A percentile compares a stretch with the other conserved stretches of the same genome.
phyloP scores from a whole-genome alignment of 1,284 basidiomycete species.

The Leccinum glutinopallens region DNA sequence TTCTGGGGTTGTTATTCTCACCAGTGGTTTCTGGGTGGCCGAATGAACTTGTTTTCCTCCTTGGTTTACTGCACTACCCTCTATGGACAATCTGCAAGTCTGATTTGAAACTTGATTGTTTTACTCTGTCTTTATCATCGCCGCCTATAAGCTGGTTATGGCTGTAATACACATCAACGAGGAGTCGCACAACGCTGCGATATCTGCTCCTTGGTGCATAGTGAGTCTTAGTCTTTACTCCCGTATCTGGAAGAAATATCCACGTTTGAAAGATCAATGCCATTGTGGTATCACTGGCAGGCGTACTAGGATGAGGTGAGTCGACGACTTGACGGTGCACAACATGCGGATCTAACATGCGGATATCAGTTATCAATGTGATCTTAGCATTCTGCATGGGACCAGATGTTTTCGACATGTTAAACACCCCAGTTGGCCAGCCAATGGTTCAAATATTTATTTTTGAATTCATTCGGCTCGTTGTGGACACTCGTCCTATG shows the following conservation, averaged over 20 bases:
- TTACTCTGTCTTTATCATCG: background rate
- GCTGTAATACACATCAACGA: constrained; percentile 52
- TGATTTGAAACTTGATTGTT: background rate
- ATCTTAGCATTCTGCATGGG: background rate
- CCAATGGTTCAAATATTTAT: background rate
- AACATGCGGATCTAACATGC: background rate
- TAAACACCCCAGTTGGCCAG: background rate
- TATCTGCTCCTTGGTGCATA: constrained; percentile 44
- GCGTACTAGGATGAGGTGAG: constrained; percentile 30
- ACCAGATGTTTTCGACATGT: background rate
- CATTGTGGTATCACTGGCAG: constrained; percentile 13
- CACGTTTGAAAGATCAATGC: constrained; percentile 22
- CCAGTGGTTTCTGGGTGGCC: constrained; percentile 50
- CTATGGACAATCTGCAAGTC: constrained; percentile 45
- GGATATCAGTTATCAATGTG: background rate
- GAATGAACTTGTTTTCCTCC: constrained; percentile 48
- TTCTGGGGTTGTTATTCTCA: background rate
- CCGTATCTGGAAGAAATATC: background rate
- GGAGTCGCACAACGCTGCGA: constrained; percentile 47
- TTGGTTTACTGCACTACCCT: constrained; percentile 48
- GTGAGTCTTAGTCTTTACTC: constrained; percentile 13
- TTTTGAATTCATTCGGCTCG: background rate
- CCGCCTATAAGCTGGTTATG: constrained; percentile 39
- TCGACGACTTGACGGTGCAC: background rate
- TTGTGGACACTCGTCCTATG: background rate